Evolutionary conservation across 108 stramenopile species (phyloP).

Genomic region (Cyclotella cryptica): DNA sequence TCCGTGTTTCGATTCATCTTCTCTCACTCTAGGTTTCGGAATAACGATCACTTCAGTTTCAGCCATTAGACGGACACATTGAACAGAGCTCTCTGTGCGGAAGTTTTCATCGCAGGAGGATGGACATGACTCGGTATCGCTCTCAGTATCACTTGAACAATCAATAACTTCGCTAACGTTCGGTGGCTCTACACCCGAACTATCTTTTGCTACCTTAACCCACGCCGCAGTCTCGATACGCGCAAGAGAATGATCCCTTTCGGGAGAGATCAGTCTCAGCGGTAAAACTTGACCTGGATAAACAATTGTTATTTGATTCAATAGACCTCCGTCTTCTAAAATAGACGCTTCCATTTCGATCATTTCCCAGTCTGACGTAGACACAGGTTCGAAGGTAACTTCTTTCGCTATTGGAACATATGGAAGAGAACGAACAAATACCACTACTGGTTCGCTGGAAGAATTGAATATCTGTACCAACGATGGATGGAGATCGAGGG

Average conservation of each 20-base stretch:
- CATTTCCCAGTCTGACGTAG: constrained; percentile 79
- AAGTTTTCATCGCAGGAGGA: constrained; percentile 8
- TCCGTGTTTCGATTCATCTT: neutral
- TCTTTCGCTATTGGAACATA: constrained; percentile 41
- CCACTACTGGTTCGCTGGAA: constrained; percentile 19
- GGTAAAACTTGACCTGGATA: constrained; percentile 63
- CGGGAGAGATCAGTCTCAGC: constrained; percentile 37
- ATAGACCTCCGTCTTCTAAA: constrained; percentile 69
- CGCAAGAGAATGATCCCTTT: constrained; percentile 17
- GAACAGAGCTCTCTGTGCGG: neutral
- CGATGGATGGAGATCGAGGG: constrained; percentile 49
- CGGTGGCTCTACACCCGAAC: constrained; percentile 2
- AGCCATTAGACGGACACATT: constrained; percentile 62
- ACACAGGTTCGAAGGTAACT: constrained; percentile 70
- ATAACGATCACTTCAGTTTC: constrained; percentile 76
- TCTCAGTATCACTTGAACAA: constrained; percentile 20
- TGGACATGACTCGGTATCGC: constrained; percentile 37
- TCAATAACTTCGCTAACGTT: neutral
- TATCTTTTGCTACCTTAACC: constrained; percentile 52
- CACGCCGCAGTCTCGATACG: constrained; percentile 45
- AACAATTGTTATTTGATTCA: constrained; percentile 77
- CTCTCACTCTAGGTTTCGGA: constrained; percentile 63
- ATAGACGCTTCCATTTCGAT: constrained; percentile 68
- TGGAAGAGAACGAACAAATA: constrained; percentile 59
- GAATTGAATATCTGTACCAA: constrained; percentile 35